A percentile compares a stretch with the other conserved stretches of the same genome.
Conservation (phyloP, 2,329 filamentous ascomycete genomes). For the Seiridium unicorne region DNA sequence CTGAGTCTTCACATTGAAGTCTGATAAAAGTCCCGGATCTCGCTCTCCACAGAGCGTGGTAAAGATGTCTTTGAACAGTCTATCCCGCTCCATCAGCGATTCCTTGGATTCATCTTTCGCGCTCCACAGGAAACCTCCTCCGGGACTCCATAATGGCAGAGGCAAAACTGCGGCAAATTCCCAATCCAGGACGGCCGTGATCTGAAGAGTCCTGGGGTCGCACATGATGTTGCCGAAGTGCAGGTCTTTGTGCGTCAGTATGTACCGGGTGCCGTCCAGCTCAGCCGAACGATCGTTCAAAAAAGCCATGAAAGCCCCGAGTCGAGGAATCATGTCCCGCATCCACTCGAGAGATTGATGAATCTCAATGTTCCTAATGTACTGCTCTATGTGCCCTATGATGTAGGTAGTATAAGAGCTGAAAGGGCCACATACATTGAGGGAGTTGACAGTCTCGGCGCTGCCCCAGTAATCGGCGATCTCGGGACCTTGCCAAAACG, state of each 20-base stretch:
- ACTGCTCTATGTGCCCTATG: conserved; percentile 20
- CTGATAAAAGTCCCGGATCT: not conserved
- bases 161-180: conserved; percentile 36
- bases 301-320: conserved; percentile 20
- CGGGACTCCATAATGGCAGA: conserved; percentile 31
- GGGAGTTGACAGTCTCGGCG: conserved; percentile 2
- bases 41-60: conserved; percentile 12
- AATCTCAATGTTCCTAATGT: conserved; percentile 23
- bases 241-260: conserved; percentile 35
- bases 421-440: conserved; percentile 28
- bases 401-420: conserved; percentile 24
- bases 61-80: conserved; percentile 21
- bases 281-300: conserved; percentile 6
- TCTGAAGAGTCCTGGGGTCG: conserved; percentile 16
- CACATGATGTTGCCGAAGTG: conserved; percentile 36
- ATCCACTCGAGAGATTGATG: conserved; percentile 24
- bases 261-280: conserved; percentile 18
- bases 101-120: conserved; percentile 13
- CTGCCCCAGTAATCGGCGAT: conserved; percentile 23
- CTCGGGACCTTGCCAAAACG: conserved; percentile 32
- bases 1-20: not conserved
- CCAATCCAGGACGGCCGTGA: conserved; percentile 35
- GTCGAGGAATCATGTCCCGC: conserved; percentile 24
- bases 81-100: conserved; percentile 19
- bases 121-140: conserved; percentile 33